Evolutionary conservation across 2,329 filamentous ascomycete genomes (phyloP).

Genomic region (Microsporum ferrugineum): DNA sequence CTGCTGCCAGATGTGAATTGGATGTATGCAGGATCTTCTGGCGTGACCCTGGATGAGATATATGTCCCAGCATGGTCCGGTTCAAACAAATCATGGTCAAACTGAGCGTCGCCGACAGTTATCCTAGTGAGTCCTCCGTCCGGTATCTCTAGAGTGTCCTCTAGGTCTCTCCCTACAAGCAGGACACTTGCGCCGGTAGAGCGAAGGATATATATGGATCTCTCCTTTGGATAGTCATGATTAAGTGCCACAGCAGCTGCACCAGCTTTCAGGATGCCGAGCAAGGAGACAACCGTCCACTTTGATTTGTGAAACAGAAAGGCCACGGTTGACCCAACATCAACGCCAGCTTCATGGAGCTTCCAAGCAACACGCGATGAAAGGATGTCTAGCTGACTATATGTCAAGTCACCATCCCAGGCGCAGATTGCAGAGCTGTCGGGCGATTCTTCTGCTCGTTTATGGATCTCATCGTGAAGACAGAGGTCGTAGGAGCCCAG

Average conservation of each 20-base stretch:
- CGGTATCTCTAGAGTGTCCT: background rate
- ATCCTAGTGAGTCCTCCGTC: background rate
- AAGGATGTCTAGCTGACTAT: conserved; percentile 27
- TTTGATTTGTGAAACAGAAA: conserved; percentile 13
- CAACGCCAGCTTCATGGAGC: conserved; percentile 26
- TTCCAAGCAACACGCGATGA: conserved; percentile 28
- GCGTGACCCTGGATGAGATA: no score
- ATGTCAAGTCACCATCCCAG: conserved; percentile 28
- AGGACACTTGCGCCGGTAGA: conserved; percentile 1
- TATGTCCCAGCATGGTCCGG: background rate
- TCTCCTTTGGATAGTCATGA: background rate
- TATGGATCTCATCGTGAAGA: conserved; percentile 21
- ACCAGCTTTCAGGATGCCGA: conserved; percentile 13
- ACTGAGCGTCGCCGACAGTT: background rate
- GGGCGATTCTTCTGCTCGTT: conserved; percentile 16
- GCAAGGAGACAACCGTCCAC: conserved; percentile 9
- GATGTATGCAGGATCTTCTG: conserved; percentile 20
- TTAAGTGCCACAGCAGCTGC: conserved; percentile 11
- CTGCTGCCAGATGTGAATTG: conserved; percentile 18
- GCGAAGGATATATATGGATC: conserved; percentile 3
- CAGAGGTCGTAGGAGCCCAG: conserved; percentile 10
- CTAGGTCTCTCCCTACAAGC: conserved; percentile 5
- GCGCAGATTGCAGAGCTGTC: conserved; percentile 16
- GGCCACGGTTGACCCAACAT: conserved; percentile 18
- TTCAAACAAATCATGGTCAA: background rate